Conservation (phyloP, 805 yeast species). For the Lipomyces yamanashiensis region DNA sequence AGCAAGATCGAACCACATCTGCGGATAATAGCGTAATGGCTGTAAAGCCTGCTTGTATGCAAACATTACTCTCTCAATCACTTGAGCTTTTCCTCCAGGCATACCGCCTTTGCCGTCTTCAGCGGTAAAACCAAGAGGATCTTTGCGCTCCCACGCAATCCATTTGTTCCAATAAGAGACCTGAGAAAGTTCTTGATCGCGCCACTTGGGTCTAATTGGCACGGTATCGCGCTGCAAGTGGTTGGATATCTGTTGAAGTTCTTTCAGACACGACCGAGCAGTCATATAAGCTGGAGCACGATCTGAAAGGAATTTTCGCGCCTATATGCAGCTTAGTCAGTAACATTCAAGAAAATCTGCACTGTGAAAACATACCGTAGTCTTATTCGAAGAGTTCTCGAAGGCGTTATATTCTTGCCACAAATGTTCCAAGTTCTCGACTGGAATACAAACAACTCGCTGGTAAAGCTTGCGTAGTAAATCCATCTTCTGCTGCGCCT, state of each 20-base stretch:
- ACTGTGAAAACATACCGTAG: constrained; percentile 48
- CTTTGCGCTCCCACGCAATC: constrained; percentile 78
- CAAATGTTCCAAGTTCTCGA: constrained; percentile 69
- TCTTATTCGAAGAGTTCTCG: constrained; percentile 75
- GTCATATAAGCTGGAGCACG: constrained; percentile 83
- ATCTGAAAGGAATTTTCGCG: constrained; percentile 83
- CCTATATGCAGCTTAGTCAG: constrained; percentile 42
- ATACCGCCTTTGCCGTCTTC: constrained; percentile 34
- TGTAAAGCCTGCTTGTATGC: constrained; percentile 74
- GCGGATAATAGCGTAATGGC: constrained; percentile 66
- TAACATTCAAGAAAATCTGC: not conserved
- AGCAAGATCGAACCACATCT: constrained; percentile 68
- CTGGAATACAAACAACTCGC: constrained; percentile 74
- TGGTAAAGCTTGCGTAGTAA: constrained; percentile 73
- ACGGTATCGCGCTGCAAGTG: constrained; percentile 49
- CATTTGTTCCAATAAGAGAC: constrained; percentile 67
- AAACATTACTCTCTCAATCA: constrained; percentile 65
- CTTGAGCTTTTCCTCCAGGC: constrained; percentile 42
- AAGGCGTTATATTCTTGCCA: constrained; percentile 84
- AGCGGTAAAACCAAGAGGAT: constrained; percentile 65
- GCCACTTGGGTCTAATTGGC: constrained; percentile 37
- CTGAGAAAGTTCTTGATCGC: constrained; percentile 47
- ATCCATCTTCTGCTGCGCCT: constrained; percentile 79
- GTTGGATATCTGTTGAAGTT: constrained; percentile 63
- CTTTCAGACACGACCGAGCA: constrained; percentile 77